Percentiles rank a stretch among this genome's conserved stretches.
phyloP scores from a whole-genome alignment of 1,284 basidiomycete genomes.

The Macrocystidia cucumis region DNA sequence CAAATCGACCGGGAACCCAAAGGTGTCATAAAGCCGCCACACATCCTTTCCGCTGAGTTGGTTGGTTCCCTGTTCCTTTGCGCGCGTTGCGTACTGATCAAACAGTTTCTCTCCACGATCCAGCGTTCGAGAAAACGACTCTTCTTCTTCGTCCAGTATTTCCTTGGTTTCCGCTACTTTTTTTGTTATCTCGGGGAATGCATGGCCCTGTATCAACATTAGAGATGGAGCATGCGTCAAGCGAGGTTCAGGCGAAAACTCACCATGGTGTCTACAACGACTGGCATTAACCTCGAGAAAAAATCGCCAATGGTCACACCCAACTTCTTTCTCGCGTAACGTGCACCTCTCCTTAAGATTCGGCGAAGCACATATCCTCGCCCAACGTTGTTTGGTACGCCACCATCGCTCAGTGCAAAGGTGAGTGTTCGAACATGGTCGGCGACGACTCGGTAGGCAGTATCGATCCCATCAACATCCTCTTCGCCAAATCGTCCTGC shows the following conservation, averaged over 20 bases:
- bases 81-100: conserved; percentile 79
- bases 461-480: conserved; percentile 92
- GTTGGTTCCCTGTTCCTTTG: conserved; percentile 57
- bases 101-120: conserved; percentile 97
- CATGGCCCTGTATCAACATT: conserved; percentile 49
- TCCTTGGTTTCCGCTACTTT: conserved; percentile 86
- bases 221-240: too few species aligned
- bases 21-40: conserved; percentile 98
- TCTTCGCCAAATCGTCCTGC: conserved; percentile 89
- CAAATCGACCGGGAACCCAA: conserved; percentile 96
- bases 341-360: conserved; percentile 87
- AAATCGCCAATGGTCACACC: conserved; percentile 92
- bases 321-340: conserved; percentile 95
- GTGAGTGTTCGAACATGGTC: conserved; percentile 96
- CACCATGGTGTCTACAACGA: conserved; percentile 86
- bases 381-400: conserved; percentile 93
- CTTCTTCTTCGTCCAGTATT: conserved; percentile 96
- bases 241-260: conserved; percentile 14
- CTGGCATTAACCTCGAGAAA: conserved; percentile 90
- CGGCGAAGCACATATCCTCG: conserved; percentile 93
- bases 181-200: conserved; percentile 92
- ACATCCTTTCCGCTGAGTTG: conserved; percentile 88
- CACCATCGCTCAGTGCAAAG: conserved; percentile 94
- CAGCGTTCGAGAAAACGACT: conserved; percentile 92
- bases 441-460: conserved; percentile 94